Evolutionary conservation across 345 rosid species (phyloP).

Genomic region (Eucalyptus cloeziana): DNA sequence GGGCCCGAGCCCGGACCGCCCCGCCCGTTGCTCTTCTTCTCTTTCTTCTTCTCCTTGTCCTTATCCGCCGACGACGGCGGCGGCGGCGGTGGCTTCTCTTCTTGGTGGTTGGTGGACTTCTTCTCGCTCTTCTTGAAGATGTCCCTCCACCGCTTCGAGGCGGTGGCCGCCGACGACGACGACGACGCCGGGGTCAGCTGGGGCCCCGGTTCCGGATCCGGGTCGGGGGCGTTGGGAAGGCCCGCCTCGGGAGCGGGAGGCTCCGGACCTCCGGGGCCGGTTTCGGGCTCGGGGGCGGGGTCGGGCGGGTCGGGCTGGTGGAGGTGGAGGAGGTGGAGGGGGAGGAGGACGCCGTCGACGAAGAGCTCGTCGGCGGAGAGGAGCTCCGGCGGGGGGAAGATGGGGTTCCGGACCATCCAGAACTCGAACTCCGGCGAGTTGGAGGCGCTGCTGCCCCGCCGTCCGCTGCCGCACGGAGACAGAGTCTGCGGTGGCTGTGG

Average conservation of each 20-base stretch:
- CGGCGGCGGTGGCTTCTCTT: not conserved
- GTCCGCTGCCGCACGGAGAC: conserved; percentile 1
- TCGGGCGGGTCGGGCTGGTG: conserved; percentile 3
- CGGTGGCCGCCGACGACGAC: not conserved
- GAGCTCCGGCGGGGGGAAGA: conserved; percentile 30
- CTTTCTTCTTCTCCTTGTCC: conserved; percentile 14
- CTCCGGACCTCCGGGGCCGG: not conserved
- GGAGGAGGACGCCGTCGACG: conserved; percentile 60
- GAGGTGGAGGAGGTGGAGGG: conserved; percentile 17
- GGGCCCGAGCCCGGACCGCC: conserved; percentile 1
- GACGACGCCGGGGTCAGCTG: not conserved
- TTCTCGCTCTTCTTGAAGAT: conserved; percentile 43
- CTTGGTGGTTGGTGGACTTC: conserved; percentile 16
- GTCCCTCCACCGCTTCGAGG: conserved; percentile 66
- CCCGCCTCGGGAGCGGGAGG: not conserved
- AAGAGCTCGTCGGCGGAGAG: conserved; percentile 75
- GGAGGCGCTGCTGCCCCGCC: conserved; percentile 1
- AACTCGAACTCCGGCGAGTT: conserved; percentile 72
- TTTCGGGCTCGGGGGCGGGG: not conserved
- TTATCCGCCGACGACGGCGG: conserved; percentile 10
- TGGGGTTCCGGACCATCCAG: conserved; percentile 46
- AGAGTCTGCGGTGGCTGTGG: not conserved
- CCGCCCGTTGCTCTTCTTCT: conserved; percentile 9
- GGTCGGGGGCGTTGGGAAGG: not conserved
- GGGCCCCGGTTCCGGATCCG: not conserved